Conservation (phyloP, 768 basidiomycete species). For the Stropharia rugosoannulata region DNA sequence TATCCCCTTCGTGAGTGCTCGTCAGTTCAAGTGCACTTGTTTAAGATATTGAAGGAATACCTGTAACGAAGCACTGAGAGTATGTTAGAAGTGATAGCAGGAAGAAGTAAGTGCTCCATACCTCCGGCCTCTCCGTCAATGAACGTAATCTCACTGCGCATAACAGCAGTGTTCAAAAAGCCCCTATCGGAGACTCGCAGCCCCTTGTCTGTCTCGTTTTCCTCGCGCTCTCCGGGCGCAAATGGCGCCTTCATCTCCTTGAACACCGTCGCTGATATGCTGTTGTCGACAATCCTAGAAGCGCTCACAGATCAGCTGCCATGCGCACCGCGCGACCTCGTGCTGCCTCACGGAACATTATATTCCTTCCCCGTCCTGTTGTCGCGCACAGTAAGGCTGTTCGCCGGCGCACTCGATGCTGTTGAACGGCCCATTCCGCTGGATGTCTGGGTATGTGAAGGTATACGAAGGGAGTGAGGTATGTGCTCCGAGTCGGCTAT, state of each 20-base stretch:
- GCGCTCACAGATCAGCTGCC: conserved; percentile 4
- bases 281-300: conserved; percentile 75
- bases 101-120: conserved; percentile 24
- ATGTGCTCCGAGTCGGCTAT: not conserved
- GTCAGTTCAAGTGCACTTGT: not conserved
- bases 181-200: conserved; percentile 78
- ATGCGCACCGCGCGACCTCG: not conserved
- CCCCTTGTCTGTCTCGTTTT: conserved; percentile 84
- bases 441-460: conserved; percentile 1
- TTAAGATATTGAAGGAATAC: conserved; percentile 27
- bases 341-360: conserved; percentile 59
- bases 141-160: conserved; percentile 80
- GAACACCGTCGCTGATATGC: conserved; percentile 78
- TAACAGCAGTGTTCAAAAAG: conserved; percentile 81
- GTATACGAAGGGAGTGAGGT: not conserved
- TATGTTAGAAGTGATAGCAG: not conserved
- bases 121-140: conserved; percentile 89
- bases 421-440: conserved; percentile 28
- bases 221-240: conserved; percentile 61
- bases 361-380: conserved; percentile 84
- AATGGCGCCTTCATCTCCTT: conserved; percentile 66
- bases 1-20: conserved; percentile 61
- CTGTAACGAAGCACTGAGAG: conserved; percentile 66
- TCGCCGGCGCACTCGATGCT: conserved; percentile 15
- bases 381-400: conserved; percentile 68